Evolutionary conservation across 2,329 filamentous ascomycete genomes (phyloP), one percentile per base, ranked within the genome.

Genomic region (Ampelomyces quisqualis): DNA sequence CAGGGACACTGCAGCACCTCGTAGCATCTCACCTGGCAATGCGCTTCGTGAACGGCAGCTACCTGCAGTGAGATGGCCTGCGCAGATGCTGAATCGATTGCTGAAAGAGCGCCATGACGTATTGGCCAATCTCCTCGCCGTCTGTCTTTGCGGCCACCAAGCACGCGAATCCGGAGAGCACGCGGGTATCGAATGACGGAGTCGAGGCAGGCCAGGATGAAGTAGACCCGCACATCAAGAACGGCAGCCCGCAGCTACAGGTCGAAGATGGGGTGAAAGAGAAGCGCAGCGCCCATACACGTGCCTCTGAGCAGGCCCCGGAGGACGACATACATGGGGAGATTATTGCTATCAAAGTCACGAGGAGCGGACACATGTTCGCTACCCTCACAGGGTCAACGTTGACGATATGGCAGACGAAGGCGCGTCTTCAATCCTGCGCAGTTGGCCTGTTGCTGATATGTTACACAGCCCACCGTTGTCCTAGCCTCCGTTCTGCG

Each of bases 321-420:
- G 60, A 70, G 40, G 60, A 67, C 26, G 61, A 69, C 40, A 53
- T 70, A 17, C 58, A 80, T 75, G 61, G 85, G 86, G 62, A 80
- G 78, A 81, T 96, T 39, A 72, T 88, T 47, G 86, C 87, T 5
- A 74, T 95, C 38, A 82, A 83, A 50, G 80, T 90, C 27, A 87
- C 90, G 2, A 82, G 90, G 30, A 84, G 80, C 40, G 90, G 90
- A 27, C 85, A 90, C 59, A 73, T 86, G 47, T 96, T 98, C 70
- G 88, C 88, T 36, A 89, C 89, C 32, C 88, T 96, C 62, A 96
- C 91, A 1, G 74, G 80, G 4, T 87, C 87, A 2, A 86, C 87
- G 9, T 81, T 98, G 67, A 89, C 87, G n/a, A 78, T 98, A 53
- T 98, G 93, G 93, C 93, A 98, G 72, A 91, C 88, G 40, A 91